Base-by-base conservation (phyloP, 2,329 filamentous ascomycete species). In the Epichloe amarillans region DNA sequence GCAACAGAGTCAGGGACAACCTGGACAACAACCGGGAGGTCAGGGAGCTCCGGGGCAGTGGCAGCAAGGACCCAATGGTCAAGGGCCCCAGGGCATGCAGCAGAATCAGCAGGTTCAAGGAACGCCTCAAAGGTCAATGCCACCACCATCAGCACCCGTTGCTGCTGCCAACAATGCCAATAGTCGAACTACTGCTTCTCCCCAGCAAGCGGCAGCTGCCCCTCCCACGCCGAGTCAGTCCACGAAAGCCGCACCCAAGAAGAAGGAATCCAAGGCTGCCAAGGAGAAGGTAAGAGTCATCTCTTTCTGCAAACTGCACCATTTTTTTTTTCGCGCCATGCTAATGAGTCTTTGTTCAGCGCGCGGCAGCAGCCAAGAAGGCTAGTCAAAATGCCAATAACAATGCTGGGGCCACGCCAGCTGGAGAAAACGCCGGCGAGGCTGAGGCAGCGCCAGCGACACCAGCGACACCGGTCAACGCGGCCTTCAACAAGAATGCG, bases 221-320 rank as follows among this genome's bases (percentile, higher is more conserved):
- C 87, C 87, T 1, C 86, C 86, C 1, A 93, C 87, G 4, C 87
- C 87, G 1, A 82, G 80, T 48, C 84, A 88, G 62, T 66, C 72
- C 2, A 83, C 82, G 62, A 91, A 91, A 71, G 68, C 83, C 4
- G 82, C 79, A 36, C 84, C 85, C 1, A 89, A 88, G 66, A 91
- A 91, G 76, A 86, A 88, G 72, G 80, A 82, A 35, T 71, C 69
- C 5, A 84, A 83, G 66, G 75, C 72, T 54, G 72, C 77, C 5
- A 85, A 83, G 66, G 72, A 69, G 52, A 87, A 88, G 81, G 84
- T 86, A 76, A 70, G 71, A 61, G 6, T 33, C 36, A 4, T 8
- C 7, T 30, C 11, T 41, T 41, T 15, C 5, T 41, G 19, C 12
- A 7, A 41, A 8, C 38, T 4, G 38, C 10, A 30, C 26, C 1